These are phyloP conservation scores for Verticillium tricorpus DNA, from an alignment of 2,329 filamentous ascomycete species.

Conservation along the genomic window DNA sequence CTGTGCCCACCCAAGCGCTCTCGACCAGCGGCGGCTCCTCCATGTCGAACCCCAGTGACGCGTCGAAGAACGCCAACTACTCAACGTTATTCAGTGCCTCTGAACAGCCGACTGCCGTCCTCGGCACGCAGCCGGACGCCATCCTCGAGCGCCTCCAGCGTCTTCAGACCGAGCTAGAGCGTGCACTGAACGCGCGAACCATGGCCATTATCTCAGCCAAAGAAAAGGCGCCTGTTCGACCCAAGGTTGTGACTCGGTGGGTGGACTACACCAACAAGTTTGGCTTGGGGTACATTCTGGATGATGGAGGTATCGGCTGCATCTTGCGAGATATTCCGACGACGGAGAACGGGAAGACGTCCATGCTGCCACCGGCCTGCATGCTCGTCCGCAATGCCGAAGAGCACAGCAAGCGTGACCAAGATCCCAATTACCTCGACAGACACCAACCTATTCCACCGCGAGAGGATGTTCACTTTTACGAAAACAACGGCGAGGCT, in stretches of 20 bases:
- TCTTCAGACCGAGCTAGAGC: constrained; percentile 57
- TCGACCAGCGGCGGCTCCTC: constrained; percentile 6
- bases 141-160: constrained; percentile 51
- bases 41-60: constrained; percentile 13
- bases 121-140: constrained; percentile 51
- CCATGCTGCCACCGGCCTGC: constrained; percentile 62
- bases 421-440: constrained; percentile 51
- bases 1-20: constrained; percentile 7
- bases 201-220: constrained; percentile 57
- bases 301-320: constrained; percentile 76
- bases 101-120: constrained; percentile 46
- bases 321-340: constrained; percentile 55
- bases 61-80: constrained; percentile 25
- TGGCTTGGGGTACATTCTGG: constrained; percentile 77
- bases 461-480: constrained; percentile 64
- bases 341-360: constrained; percentile 42
- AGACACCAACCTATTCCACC: constrained; percentile 61
- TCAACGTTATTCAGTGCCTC: constrained; percentile 52
- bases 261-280: constrained; percentile 88
- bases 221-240: constrained; percentile 48
- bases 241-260: constrained; percentile 71
- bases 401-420: constrained; percentile 60
- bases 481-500: constrained; percentile 63
- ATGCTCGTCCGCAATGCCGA: constrained; percentile 69
- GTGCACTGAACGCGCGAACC: constrained; percentile 58